Base-by-base conservation (phyloP, 306 rosid genomes). In the Malus fusca region DNA sequence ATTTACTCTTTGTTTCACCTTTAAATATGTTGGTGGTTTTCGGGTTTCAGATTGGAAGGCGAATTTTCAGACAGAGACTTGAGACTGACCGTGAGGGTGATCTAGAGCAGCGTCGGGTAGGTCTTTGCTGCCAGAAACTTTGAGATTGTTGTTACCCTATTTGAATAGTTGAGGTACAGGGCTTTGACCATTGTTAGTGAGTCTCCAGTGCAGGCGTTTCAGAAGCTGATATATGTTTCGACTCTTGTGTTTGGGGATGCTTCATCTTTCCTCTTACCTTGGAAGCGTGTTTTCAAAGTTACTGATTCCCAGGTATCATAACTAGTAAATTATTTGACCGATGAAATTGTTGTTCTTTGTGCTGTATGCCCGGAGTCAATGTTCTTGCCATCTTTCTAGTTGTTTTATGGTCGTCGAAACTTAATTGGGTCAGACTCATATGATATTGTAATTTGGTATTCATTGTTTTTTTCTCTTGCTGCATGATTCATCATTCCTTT, bases 201-300 rank as follows among this genome's bases (percentile, higher is more conserved):
- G 71, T 87, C 91, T 88, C 88, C 93, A 92, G 99, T 90, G 98
- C 99, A 96, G 99, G 99, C 97, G 28, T 96, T 96, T 84, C 98
- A 96, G 87, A 96, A 96, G 92, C 84, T 96, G 89, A 89, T 96
- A 68, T 96, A 92, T 81, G 93, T 96, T 73, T 96, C 99, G 12
- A 92, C 94, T 76, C 90, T 90, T 78, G 97, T 92, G 77, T 96
- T 96, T 77, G 97, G 98, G 46, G 97, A 96, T n/a, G 99, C 99
- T 23, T 89, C 99, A 14, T 78, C 96, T 72, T 96, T 96, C 85
- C 99, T 96, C 73, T 83, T 96, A 71, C 98, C 99, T 79, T 96
- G 99, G 99, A 96, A 92, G 84, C 99, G 97, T 75, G 90, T 95
- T 58, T 92, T 95, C 81, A 92, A 83, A 82, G 83, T 88, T 81